Percentiles rank a stretch among this genome's conserved stretches.
Evolutionary conservation across 306 rosid species (phyloP).

Genomic region (Hippophae rhamnoides): DNA sequence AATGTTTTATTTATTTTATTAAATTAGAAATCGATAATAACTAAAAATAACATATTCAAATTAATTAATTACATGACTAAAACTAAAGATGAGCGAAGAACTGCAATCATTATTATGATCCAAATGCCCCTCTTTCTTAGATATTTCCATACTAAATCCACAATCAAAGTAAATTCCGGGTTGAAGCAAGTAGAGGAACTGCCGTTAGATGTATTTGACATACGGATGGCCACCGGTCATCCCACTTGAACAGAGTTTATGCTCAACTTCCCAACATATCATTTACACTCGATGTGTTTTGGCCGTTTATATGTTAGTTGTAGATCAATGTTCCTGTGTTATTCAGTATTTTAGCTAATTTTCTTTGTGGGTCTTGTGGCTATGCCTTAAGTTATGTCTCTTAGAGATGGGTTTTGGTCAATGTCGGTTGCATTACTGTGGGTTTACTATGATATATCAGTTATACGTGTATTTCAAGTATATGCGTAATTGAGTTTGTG

Average conservation of each 20-base stretch:
- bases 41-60: too few relatives aligned
- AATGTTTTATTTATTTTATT: too few relatives aligned
- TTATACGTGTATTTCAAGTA: neutral
- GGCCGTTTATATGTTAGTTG: neutral
- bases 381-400: neutral
- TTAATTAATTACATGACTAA: too few relatives aligned
- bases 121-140: slow-evolving; percentile 8
- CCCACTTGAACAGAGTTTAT: slow-evolving; percentile 61
- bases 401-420: slow-evolving; percentile 16
- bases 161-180: neutral
- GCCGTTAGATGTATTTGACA: slow-evolving; percentile 78
- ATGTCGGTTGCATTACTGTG: slow-evolving; percentile 15
- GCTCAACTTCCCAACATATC: slow-evolving; percentile 60
- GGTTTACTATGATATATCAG: slow-evolving; percentile 1
- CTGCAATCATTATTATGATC: too few relatives aligned
- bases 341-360: neutral
- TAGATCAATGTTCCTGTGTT: too few relatives aligned
- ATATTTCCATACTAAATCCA: slow-evolving; percentile 26
- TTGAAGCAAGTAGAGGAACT: slow-evolving; percentile 5
- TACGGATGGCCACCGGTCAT: slow-evolving; percentile 99
- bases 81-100: too few relatives aligned
- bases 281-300: slow-evolving; percentile 23
- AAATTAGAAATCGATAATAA: too few relatives aligned
- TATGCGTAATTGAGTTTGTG: neutral
- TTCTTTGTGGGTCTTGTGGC: neutral